Percentiles rank a stretch among this genome's conserved stretches.
Conservation (phyloP, 2,329 filamentous ascomycete genomes). For the Exophiala aquamarina region DNA sequence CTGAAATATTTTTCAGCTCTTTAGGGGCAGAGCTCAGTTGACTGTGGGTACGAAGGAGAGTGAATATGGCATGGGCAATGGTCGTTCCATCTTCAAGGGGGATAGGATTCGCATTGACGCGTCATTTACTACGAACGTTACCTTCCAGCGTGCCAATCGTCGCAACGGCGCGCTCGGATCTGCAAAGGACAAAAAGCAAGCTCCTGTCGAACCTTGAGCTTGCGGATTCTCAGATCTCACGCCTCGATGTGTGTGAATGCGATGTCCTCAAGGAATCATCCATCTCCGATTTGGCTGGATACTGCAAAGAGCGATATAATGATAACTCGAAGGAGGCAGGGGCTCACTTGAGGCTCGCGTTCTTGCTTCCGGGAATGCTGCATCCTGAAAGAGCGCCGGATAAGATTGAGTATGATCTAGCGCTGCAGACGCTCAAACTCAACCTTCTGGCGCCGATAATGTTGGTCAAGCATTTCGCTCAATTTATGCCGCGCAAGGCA, state of each 20-base stretch:
- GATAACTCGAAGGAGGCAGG: conserved; percentile 33
- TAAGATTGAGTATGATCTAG: conserved; percentile 61
- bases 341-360: conserved; percentile 65
- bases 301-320: conserved; percentile 53
- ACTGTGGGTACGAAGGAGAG: background rate
- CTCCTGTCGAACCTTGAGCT: conserved; percentile 44
- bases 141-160: conserved; percentile 53
- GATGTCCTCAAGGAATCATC: conserved; percentile 51
- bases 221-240: conserved; percentile 13
- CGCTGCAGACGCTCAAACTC: conserved; percentile 68
- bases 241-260: conserved; percentile 44
- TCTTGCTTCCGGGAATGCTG: conserved; percentile 70
- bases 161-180: conserved; percentile 57
- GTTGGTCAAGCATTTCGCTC: conserved; percentile 72
- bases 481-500: conserved; percentile 64
- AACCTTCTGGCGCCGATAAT: conserved; percentile 75
- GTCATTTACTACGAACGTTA: conserved; percentile 58
- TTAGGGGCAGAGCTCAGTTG: no score
- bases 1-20: no score
- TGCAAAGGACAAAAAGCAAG: conserved; percentile 39
- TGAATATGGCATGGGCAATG: conserved; percentile 33
- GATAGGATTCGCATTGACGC: conserved; percentile 62
- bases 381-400: conserved; percentile 69
- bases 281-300: conserved; percentile 57
- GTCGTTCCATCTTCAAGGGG: conserved; percentile 61